A percentile compares a stretch with the other conserved stretches of the same genome.
Evolutionary conservation across 1,284 basidiomycete genomes (phyloP).

Genomic region (Rhizopogon hawkerae): DNA sequence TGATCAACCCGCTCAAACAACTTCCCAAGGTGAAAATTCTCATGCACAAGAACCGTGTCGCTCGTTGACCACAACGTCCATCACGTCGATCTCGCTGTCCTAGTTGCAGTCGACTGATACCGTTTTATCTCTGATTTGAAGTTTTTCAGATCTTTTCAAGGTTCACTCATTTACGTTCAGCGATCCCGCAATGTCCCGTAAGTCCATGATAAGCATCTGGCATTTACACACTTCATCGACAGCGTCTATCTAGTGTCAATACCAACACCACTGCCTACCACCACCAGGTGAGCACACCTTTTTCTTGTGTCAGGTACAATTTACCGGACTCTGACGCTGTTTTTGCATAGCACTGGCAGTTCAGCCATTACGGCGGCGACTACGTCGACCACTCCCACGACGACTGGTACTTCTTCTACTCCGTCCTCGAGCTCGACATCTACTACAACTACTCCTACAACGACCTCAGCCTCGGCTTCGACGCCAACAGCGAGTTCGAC

Average conservation of each 20-base stretch:
- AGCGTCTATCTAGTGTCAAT: neutral
- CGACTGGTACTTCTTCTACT: constrained; percentile 3
- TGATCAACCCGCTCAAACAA: neutral
- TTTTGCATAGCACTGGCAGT: neutral
- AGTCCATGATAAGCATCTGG: neutral
- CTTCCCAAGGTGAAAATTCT: constrained; percentile 12
- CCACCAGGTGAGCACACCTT: constrained; percentile 8
- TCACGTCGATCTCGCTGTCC: neutral
- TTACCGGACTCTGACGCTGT: neutral
- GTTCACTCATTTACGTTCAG: neutral
- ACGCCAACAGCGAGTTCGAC: constrained; percentile 6
- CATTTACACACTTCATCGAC: neutral
- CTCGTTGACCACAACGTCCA: constrained; percentile 10
- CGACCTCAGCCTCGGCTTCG: constrained; percentile 10
- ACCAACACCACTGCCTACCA: neutral
- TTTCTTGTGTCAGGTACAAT: neutral
- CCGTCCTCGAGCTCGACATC: constrained; percentile 10
- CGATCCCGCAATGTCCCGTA: neutral
- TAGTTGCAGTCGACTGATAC: neutral
- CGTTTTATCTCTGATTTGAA: neutral
- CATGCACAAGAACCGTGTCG: constrained; percentile 7
- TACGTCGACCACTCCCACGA: constrained; percentile 10
- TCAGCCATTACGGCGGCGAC: neutral
- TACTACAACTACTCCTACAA: constrained; percentile 6
- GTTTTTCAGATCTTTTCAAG: neutral